Evolutionary conservation across 805 yeast genomes (phyloP), one percentile per base, ranked within the genome.

Genomic region (Yarrowia alimentaria): DNA sequence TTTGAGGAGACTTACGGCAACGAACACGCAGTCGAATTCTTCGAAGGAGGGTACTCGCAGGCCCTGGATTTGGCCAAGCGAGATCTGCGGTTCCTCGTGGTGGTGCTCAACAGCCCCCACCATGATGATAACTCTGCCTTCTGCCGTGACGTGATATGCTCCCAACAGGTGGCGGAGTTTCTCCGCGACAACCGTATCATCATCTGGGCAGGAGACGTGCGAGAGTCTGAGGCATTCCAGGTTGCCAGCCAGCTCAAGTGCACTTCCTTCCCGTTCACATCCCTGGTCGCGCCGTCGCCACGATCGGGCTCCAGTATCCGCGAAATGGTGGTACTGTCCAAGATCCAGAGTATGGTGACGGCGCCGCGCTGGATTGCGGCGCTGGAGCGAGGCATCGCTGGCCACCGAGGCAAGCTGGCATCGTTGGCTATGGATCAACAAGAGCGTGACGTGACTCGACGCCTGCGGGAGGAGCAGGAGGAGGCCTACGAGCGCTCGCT

Each of bases 141-240:
- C 55, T 75, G 81, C 42, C 64, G 72, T 11, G 73, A 73, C 9
- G 74, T 87, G 3, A 63, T 88, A 38, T 67, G 80, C 33, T 71
- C 77, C 53, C 53, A 49, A 11, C 53, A 31, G 29, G 78, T 85
- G 50, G 67, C 77, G 11, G 64, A 70, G 28, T 70, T 73, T 58
- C 61, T 79, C 49, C 67, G 66, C 16, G 74, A 76, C 16, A 75
- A 73, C 38, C 75, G 85, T 35, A 63, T 82, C 2, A 57, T 86
- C 3, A 66, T 86, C 1, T 91, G 98, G 98, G 95, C 90, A 32
- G 96, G 96, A 7, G 83, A 86, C 61, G 77, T 84, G 18, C 75
- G 77, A n/a, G 80, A 80, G 52, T 79, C 89, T 16, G 98, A 91
- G 64, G 86, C 91, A 1, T 81, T 78, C 61, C 95, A 87, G 59